Percentiles rank a stretch among this genome's conserved stretches.
phyloP scores from a whole-genome alignment of 768 basidiomycete genomes.

The Rossbeevera mucosa region DNA sequence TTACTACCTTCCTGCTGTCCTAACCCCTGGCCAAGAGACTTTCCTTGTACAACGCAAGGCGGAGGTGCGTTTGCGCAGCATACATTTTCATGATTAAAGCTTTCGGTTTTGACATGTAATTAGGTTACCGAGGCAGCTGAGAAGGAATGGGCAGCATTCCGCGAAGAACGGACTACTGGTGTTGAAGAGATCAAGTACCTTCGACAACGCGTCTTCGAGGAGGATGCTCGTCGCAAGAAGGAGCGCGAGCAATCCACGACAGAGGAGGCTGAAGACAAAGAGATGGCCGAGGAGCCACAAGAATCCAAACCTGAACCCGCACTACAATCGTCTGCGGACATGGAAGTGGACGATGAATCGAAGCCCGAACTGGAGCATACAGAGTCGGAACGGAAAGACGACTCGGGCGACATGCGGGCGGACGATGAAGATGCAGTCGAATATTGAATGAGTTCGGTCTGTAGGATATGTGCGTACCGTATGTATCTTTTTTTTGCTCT shows the following conservation, averaged over 20 bases:
- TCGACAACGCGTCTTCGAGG: constrained; percentile 61
- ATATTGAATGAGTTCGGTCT: constrained; percentile 41
- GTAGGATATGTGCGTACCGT: constrained; percentile 29
- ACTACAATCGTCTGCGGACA: constrained; percentile 24
- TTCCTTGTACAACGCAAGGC: constrained; percentile 59
- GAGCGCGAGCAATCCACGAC: constrained; percentile 37
- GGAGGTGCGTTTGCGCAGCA: constrained; percentile 42
- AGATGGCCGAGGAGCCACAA: constrained; percentile 28
- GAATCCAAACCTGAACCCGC: constrained; percentile 19
- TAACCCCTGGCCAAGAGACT: constrained; percentile 64
- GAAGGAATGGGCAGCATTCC: constrained; percentile 66
- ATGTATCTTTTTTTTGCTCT: constrained; percentile 16
- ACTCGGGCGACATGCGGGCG: constrained; percentile 49
- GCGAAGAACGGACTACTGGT: constrained; percentile 51
- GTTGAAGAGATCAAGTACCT: constrained; percentile 60
- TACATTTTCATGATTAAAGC: not conserved
- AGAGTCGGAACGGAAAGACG: constrained; percentile 50
- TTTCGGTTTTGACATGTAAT: constrained; percentile 1
- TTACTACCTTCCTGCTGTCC: constrained; percentile 69
- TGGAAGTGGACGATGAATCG: constrained; percentile 35
- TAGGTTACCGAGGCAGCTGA: constrained; percentile 61
- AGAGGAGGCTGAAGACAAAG: constrained; percentile 31
- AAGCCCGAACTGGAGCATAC: constrained; percentile 32
- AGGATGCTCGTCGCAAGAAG: constrained; percentile 47
- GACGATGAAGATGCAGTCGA: constrained; percentile 82